phyloP scores from a whole-genome alignment of 169 alveolate species.

The Ophryocystis elektroscirrha region DNA sequence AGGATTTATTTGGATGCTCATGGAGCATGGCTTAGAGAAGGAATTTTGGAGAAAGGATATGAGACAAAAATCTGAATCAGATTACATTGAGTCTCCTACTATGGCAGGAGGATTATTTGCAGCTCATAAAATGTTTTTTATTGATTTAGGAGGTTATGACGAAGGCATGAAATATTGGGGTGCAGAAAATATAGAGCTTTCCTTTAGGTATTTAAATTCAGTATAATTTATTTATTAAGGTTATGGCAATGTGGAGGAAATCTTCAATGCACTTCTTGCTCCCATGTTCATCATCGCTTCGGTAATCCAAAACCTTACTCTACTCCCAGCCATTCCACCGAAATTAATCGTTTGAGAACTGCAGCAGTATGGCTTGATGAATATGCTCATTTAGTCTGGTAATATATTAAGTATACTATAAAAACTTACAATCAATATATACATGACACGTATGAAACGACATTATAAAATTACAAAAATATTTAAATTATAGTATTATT shows the following conservation, averaged over 20 bases:
- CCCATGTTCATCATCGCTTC: conserved; percentile 32
- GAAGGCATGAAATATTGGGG: conserved; percentile 33
- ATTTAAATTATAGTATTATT: background rate
- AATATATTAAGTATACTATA: conserved; percentile 7
- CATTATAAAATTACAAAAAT: background rate
- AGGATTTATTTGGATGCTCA: conserved; percentile 31
- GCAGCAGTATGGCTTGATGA: conserved; percentile 32
- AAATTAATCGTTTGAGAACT: conserved; percentile 24
- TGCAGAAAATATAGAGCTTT: conserved; percentile 32
- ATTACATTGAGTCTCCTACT: conserved; percentile 30
- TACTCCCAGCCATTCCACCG: background rate
- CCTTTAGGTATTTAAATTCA: too few relatives aligned
- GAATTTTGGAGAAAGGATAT: background rate
- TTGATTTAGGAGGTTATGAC: conserved; percentile 30
- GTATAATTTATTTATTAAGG: too few relatives aligned
- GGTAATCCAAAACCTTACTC: background rate
- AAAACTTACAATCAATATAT: background rate
- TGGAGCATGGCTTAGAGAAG: conserved; percentile 25
- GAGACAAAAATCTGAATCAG: background rate
- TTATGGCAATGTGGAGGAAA: conserved; percentile 43
- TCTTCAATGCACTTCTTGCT: conserved; percentile 35
- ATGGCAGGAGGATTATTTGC: conserved; percentile 42
- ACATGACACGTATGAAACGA: background rate
- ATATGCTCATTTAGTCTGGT: conserved; percentile 19
- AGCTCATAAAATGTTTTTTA: conserved; percentile 20